Percentiles rank a stretch among this genome's conserved stretches.
Conservation (phyloP, 805 yeast genomes). For the Candida lessepsii region DNA sequence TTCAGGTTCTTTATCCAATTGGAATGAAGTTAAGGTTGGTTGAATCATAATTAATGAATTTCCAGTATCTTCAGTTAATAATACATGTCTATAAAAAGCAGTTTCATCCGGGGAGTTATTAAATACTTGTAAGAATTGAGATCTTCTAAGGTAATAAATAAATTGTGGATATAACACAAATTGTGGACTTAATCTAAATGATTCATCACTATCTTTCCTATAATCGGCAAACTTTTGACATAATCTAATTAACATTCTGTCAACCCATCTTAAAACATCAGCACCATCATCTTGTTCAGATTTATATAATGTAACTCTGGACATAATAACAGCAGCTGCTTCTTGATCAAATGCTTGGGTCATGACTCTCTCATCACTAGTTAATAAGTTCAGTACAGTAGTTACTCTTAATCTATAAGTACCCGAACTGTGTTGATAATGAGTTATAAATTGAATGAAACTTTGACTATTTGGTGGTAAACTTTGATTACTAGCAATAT, state of each 20-base stretch:
- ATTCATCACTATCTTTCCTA: constrained; percentile 43
- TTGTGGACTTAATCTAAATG: constrained; percentile 49
- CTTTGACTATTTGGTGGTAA: constrained; percentile 28
- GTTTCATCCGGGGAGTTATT: constrained; percentile 75
- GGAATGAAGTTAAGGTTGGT: constrained; percentile 47
- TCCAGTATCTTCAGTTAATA: constrained; percentile 58
- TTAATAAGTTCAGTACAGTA: constrained; percentile 48
- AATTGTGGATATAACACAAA: constrained; percentile 64
- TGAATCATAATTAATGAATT: constrained; percentile 68
- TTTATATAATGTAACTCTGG: constrained; percentile 79
- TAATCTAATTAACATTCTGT: constrained; percentile 49
- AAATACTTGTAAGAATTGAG: constrained; percentile 63
- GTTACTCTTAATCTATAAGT: constrained; percentile 60
- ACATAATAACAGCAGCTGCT: constrained; percentile 61
- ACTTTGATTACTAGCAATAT: constrained; percentile 38
- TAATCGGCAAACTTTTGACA: constrained; percentile 42
- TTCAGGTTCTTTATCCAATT: constrained; percentile 46
- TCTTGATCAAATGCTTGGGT: constrained; percentile 63
- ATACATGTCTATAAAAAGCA: constrained; percentile 58
- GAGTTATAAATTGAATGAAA: constrained; percentile 53
- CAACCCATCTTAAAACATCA: constrained; percentile 92
- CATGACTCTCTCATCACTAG: constrained; percentile 39
- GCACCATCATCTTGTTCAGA: constrained; percentile 80
- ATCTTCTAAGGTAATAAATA: constrained; percentile 64
- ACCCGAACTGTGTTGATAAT: constrained; percentile 63